Conservation (phyloP, 345 rosid species). For the Ceriops tagal region DNA sequence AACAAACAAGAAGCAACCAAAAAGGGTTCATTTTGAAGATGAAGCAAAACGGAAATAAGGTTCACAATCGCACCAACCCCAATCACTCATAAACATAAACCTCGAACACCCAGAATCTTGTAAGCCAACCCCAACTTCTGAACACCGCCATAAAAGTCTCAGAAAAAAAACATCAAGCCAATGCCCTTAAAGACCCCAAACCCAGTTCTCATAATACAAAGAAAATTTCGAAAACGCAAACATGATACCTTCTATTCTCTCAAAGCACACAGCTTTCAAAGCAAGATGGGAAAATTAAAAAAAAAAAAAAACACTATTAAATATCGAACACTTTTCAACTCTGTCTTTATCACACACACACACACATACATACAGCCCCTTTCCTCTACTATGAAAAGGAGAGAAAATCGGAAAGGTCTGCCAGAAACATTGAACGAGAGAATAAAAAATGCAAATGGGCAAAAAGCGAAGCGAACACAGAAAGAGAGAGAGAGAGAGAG, state of each 20-base stretch:
- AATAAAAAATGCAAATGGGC: constrained; percentile 9
- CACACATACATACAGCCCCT: background rate
- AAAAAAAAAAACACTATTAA: constrained; percentile 10
- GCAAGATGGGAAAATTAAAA: background rate
- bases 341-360: background rate
- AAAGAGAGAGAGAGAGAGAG: too few species aligned
- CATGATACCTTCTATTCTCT: background rate
- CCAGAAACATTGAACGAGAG: constrained; percentile 1
- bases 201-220: background rate
- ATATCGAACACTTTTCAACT: constrained; percentile 14
- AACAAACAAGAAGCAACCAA: constrained; percentile 42
- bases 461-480: constrained; percentile 10
- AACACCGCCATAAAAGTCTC: background rate
- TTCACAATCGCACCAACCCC: constrained; percentile 54
- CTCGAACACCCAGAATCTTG: constrained; percentile 48
- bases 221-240: background rate
- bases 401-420: constrained; percentile 10
- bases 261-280: background rate
- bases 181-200: constrained; percentile 17
- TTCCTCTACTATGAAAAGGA: background rate
- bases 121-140: constrained; percentile 7
- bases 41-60: constrained; percentile 29
- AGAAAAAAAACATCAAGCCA: background rate
- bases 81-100: constrained; percentile 21
- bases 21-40: constrained; percentile 45